Evolutionary conservation across 345 rosid genomes (phyloP).

Genomic region (Psidium friedrichsthalianum): DNA sequence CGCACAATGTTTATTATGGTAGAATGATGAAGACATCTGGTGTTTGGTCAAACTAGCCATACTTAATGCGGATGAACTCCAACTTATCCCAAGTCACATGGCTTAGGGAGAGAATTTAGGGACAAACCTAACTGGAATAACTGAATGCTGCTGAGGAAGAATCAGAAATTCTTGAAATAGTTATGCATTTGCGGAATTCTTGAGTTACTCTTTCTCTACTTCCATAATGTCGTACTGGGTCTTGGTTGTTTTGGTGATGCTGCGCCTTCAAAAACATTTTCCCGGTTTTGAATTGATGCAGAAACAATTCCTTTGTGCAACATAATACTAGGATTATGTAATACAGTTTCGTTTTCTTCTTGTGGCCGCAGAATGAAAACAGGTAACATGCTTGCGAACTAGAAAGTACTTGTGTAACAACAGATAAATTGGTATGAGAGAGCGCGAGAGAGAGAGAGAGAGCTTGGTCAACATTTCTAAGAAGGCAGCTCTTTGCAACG

Average conservation of each 20-base stretch:
- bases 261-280: neutral
- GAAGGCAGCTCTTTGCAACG: neutral
- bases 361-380: neutral
- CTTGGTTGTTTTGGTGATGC: neutral
- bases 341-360: neutral
- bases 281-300: neutral
- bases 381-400: neutral
- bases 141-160: neutral
- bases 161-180: neutral
- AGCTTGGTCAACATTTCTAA: neutral
- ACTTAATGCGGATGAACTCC: neutral
- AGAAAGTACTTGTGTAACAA: neutral
- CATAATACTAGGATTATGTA: neutral
- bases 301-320: neutral
- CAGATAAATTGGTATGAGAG: neutral
- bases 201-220: neutral
- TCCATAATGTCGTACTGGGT: neutral
- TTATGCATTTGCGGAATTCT: neutral
- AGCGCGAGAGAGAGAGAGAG: neutral
- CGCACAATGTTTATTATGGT: neutral
- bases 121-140: neutral
- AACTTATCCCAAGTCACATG: neutral
- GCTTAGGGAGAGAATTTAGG: neutral
- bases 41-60: neutral
- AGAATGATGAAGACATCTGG: neutral